phyloP scores from a whole-genome alignment of 257 asterid genomes.

The Jaltomata sinuosa region DNA sequence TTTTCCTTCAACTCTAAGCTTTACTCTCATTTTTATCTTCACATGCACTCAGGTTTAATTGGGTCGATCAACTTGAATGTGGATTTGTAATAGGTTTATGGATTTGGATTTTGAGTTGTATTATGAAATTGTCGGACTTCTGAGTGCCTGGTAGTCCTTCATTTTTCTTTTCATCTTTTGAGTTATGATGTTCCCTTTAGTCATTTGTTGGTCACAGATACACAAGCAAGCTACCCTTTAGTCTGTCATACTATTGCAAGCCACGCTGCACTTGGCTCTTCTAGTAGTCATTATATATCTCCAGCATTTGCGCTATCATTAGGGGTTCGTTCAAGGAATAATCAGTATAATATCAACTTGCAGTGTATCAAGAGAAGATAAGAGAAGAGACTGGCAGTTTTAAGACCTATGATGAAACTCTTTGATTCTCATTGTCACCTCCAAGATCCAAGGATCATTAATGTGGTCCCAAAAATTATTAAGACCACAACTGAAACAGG shows the following conservation, averaged over 20 bases:
- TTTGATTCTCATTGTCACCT: conserved; percentile 95
- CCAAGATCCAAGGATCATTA: conserved; percentile 67
- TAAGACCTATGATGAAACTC: conserved; percentile 37
- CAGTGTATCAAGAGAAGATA: background rate
- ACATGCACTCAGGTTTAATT: background rate
- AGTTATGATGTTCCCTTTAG: background rate
- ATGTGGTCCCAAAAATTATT: conserved; percentile 47
- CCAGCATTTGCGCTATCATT: background rate
- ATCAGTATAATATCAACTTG: background rate
- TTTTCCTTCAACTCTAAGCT: background rate
- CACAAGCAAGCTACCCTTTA: background rate
- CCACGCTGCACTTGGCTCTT: background rate
- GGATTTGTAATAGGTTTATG: background rate
- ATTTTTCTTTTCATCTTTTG: background rate
- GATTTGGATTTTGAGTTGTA: background rate
- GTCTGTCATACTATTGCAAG: background rate
- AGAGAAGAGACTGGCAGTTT: background rate
- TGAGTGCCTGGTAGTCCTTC: background rate
- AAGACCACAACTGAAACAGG: conserved; percentile 56
- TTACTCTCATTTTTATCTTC: background rate
- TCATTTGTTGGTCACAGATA: background rate
- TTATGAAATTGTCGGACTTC: background rate
- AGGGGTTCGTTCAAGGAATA: background rate
- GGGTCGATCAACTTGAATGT: background rate
- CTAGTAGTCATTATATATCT: background rate